These are phyloP conservation scores for Tilletia setariae DNA, from an alignment of 1,284 basidiomycete species.

Conservation along the genomic window DNA sequence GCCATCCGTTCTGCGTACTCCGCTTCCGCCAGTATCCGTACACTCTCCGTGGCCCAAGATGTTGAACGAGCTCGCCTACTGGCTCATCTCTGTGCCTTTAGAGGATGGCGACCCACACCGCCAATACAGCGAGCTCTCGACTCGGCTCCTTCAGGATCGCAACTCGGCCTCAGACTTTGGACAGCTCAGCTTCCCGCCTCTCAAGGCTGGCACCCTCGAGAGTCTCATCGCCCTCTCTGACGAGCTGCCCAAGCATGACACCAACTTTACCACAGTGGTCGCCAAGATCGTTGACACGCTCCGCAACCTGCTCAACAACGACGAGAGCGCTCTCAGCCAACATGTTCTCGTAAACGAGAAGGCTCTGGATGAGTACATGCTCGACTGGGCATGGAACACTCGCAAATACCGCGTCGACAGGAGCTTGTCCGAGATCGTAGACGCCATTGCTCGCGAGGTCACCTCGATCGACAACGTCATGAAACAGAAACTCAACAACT, in stretches of 20 bases:
- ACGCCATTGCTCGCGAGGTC: constrained; percentile 55
- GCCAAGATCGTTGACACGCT: constrained; percentile 93
- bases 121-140: constrained; percentile 57
- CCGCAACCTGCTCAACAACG: constrained; percentile 84
- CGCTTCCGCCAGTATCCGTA: too few relatives aligned
- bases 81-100: constrained; percentile 60
- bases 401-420: constrained; percentile 78
- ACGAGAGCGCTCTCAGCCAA: constrained; percentile 74
- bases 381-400: constrained; percentile 73
- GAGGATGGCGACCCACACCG: constrained; percentile 58
- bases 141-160: constrained; percentile 53
- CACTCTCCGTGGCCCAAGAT: constrained; percentile 35
- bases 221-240: constrained; percentile 85
- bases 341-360: constrained; percentile 81
- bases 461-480: constrained; percentile 56
- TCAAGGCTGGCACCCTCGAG: constrained; percentile 89
- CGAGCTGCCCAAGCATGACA: constrained; percentile 84
- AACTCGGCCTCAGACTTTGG: constrained; percentile 40
- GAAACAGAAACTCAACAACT: constrained; percentile 76
- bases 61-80: constrained; percentile 61
- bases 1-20: not conserved
- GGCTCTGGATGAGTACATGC: constrained; percentile 74
- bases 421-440: constrained; percentile 74
- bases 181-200: constrained; percentile 40
- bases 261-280: constrained; percentile 79